Percentiles rank a stretch among this genome's conserved stretches.
Conservation (phyloP, 208 protist species). For the Leishmania major region DNA sequence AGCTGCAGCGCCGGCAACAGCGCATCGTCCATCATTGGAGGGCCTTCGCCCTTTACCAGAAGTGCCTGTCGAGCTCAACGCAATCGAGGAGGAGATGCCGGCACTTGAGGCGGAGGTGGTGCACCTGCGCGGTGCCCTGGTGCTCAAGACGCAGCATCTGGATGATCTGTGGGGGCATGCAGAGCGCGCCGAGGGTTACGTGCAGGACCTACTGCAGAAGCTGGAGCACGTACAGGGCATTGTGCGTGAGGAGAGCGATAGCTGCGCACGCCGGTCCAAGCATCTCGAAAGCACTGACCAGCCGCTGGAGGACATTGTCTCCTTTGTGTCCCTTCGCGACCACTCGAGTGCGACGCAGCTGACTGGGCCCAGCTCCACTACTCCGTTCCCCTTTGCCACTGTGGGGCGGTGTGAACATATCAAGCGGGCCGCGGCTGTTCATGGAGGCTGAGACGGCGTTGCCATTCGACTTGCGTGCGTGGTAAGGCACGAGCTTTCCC, state of each 20-base stretch:
- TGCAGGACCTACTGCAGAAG: slow-evolving; percentile 10
- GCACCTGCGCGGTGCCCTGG: slow-evolving; percentile 1
- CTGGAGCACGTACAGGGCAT: slow-evolving; percentile 17
- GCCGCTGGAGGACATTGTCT: slow-evolving; percentile 10
- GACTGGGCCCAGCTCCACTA: neutral
- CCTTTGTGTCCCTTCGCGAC: slow-evolving; percentile 18
- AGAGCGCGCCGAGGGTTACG: slow-evolving; percentile 20
- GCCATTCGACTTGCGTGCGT: neutral
- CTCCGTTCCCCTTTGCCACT: neutral
- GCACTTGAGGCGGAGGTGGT: slow-evolving; percentile 14
- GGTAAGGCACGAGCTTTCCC: neutral
- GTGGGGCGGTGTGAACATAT: neutral
- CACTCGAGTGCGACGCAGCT: neutral
- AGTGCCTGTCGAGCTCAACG: neutral
- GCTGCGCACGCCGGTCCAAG: slow-evolving; percentile 17
- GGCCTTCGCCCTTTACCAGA: no score
- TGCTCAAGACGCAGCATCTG: slow-evolving; percentile 24
- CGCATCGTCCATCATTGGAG: neutral
- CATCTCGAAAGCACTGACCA: slow-evolving; percentile 15
- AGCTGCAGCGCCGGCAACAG: neutral
- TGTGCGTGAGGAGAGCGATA: slow-evolving; percentile 19
- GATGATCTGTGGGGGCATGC: slow-evolving; percentile 22
- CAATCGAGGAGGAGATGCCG: neutral
- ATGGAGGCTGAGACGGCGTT: neutral
- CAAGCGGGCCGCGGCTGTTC: neutral